Evolutionary conservation across 768 basidiomycete genomes (phyloP).

Genomic region (Gyrodon lividus): DNA sequence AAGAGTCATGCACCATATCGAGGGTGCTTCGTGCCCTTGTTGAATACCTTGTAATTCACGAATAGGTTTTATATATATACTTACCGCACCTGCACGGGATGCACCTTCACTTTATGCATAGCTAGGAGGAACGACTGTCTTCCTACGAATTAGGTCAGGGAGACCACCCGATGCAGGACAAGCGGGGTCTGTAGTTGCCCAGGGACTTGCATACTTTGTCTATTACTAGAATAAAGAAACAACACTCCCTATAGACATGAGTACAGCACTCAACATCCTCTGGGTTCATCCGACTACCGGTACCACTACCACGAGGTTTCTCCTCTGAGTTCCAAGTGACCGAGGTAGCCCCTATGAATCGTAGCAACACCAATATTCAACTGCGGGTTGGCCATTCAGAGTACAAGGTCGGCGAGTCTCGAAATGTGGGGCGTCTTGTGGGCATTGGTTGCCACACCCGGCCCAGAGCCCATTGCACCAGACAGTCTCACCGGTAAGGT

Average conservation of each 20-base stretch:
- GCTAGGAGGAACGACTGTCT: too few species aligned
- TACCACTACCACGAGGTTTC: too few species aligned
- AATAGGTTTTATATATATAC: too few species aligned
- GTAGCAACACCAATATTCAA: constrained; percentile 16
- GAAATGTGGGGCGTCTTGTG: constrained; percentile 5
- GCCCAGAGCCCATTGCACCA: constrained; percentile 11
- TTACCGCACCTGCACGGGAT: too few species aligned
- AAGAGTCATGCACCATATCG: constrained; percentile 13
- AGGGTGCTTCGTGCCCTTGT: background rate
- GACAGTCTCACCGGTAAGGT: background rate
- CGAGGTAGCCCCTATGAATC: background rate
- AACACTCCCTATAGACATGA: too few species aligned
- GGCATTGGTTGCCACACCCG: constrained; percentile 8
- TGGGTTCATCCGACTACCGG: background rate
- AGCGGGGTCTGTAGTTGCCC: too few species aligned
- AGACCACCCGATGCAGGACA: too few species aligned
- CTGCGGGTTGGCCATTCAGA: background rate
- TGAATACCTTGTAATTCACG: background rate
- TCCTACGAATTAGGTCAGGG: too few species aligned
- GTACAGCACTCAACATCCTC: background rate
- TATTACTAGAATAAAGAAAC: too few species aligned
- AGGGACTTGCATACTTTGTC: too few species aligned
- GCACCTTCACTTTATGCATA: too few species aligned
- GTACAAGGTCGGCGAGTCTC: constrained; percentile 10
- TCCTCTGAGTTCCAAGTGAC: too few species aligned